Evolutionary conservation across 352 stramenopile genomes (phyloP).

Genomic region (Phytophthora citrophthora): DNA sequence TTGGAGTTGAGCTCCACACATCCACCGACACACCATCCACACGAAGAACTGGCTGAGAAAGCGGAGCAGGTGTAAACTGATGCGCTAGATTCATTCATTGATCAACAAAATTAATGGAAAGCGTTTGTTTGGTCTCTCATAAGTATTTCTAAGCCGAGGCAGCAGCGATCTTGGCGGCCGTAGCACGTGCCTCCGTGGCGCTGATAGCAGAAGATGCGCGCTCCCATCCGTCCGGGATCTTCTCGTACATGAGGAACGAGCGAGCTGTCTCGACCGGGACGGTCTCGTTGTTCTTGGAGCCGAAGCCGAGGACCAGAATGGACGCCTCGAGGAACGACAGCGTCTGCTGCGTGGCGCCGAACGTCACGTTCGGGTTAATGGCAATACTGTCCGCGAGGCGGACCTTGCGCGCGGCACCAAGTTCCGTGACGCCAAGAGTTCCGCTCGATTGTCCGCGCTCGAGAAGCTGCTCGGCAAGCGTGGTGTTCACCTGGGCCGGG

Average conservation of each 20-base stretch:
- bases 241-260: constrained; percentile 48
- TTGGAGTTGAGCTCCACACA: constrained; percentile 26
- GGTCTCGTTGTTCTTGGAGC: constrained; percentile 34
- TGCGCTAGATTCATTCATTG: no score
- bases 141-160: constrained; percentile 14
- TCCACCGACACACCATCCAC: constrained; percentile 8
- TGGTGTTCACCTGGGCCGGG: constrained; percentile 35
- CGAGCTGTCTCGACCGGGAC: constrained; percentile 29
- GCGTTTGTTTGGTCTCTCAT: background rate
- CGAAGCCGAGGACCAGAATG: constrained; percentile 44
- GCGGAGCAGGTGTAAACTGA: background rate
- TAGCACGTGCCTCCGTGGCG: constrained; percentile 30
- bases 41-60: constrained; percentile 6
- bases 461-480: constrained; percentile 43
- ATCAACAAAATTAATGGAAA: no score
- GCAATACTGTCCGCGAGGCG: constrained; percentile 34
- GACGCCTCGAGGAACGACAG: constrained; percentile 44
- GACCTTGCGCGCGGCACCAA: constrained; percentile 41
- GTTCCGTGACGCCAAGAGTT: constrained; percentile 36
- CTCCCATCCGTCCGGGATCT: constrained; percentile 37
- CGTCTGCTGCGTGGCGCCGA: constrained; percentile 36
- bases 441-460: constrained; percentile 23
- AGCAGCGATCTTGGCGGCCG: constrained; percentile 37
- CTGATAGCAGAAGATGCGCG: constrained; percentile 32
- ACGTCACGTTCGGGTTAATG: constrained; percentile 46